These are phyloP conservation scores for Hypoxylon rubiginosum DNA, from an alignment of 2,329 filamentous ascomycete species.

Conservation along the genomic window DNA sequence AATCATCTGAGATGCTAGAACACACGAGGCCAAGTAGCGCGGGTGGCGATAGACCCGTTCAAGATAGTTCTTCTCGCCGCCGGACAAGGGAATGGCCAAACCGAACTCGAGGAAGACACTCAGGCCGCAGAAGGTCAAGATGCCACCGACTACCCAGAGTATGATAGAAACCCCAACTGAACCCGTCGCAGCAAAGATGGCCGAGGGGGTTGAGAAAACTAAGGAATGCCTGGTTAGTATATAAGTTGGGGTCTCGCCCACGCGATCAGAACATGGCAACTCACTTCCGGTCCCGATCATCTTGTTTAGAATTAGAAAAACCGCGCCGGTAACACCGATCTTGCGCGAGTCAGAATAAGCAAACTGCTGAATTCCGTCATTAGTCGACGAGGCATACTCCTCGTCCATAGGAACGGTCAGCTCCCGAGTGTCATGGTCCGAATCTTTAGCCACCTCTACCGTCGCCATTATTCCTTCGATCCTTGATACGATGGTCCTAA, in stretches of 20 bases:
- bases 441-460: conserved; percentile 39
- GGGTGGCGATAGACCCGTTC: conserved; percentile 72
- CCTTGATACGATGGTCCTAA: conserved; percentile 14
- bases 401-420: conserved; percentile 33
- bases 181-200: conserved; percentile 65
- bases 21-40: conserved; percentile 69
- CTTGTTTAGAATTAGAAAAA: conserved; percentile 69
- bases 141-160: conserved; percentile 56
- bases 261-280: conserved; percentile 38
- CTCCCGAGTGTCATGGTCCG: conserved; percentile 40
- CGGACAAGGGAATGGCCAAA: conserved; percentile 71
- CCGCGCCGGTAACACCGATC: conserved; percentile 65
- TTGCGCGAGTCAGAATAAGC: conserved; percentile 56
- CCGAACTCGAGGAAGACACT: conserved; percentile 75
- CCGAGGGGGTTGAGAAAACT: conserved; percentile 69
- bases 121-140: conserved; percentile 70
- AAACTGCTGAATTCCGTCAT: conserved; percentile 45
- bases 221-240: conserved; percentile 10
- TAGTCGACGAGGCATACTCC: conserved; percentile 42
- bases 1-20: conserved; percentile 72
- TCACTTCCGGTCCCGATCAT: conserved; percentile 71
- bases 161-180: conserved; percentile 63
- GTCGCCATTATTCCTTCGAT: conserved; percentile 28
- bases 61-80: conserved; percentile 76
- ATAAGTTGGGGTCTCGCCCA: neutral